phyloP scores from a whole-genome alignment of 2,329 filamentous ascomycete species.

The Penicillium capsulatum region DNA sequence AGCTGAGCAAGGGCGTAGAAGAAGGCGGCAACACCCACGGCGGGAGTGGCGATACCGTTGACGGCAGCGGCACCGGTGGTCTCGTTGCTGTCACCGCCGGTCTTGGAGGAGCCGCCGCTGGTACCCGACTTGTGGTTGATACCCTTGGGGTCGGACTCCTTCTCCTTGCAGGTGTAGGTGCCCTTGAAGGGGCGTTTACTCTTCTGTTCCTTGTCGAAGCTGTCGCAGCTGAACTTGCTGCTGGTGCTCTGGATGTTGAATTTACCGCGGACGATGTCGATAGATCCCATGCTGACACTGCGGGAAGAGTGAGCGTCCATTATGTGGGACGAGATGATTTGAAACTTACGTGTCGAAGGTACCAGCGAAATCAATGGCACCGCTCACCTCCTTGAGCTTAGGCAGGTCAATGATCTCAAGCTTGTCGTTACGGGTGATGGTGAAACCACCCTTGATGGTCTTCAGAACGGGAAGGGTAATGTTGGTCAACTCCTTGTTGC shows the following conservation, averaged over 20 bases:
- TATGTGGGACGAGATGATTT: neutral
- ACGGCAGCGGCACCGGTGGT: conserved; percentile 38
- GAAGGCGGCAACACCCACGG: conserved; percentile 42
- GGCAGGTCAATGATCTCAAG: conserved; percentile 65
- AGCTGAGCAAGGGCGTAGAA: conserved; percentile 46
- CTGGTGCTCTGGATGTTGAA: conserved; percentile 64
- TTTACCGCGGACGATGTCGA: conserved; percentile 66
- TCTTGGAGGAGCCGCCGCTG: conserved; percentile 19
- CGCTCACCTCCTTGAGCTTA: conserved; percentile 63
- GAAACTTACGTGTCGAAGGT: conserved; percentile 74
- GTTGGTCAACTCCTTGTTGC: conserved; percentile 61
- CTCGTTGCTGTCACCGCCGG: conserved; percentile 26
- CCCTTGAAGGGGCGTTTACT: conserved; percentile 45
- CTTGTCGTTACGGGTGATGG: conserved; percentile 84
- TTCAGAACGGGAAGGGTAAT: conserved; percentile 68
- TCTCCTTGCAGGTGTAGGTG: conserved; percentile 43
- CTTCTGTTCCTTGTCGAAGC: conserved; percentile 47
- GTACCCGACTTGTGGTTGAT: conserved; percentile 33
- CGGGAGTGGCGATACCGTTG: conserved; percentile 34
- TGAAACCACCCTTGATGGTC: conserved; percentile 71
- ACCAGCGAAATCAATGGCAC: conserved; percentile 80
- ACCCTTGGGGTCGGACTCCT: conserved; percentile 35
- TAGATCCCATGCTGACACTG: conserved; percentile 66
- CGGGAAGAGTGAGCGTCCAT: conserved; percentile 12
- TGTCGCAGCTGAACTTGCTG: conserved; percentile 56